These are phyloP conservation scores for Hirsutella rhossiliensis DNA, from an alignment of 2,329 filamentous ascomycete species.

Conservation along the genomic window DNA sequence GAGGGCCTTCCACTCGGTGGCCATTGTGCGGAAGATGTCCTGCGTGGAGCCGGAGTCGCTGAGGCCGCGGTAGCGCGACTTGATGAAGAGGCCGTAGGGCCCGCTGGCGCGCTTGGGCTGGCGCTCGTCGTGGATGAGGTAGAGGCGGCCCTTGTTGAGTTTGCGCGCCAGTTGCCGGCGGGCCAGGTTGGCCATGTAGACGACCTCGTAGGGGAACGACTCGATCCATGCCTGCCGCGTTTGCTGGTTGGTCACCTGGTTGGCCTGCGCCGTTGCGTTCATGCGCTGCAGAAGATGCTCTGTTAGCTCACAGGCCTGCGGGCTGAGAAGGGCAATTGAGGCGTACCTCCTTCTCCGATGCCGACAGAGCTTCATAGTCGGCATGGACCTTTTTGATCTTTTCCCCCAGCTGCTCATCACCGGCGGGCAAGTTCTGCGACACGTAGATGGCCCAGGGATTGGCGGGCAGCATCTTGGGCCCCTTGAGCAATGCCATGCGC, in stretches of 20 bases:
- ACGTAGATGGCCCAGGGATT: constrained; percentile 27
- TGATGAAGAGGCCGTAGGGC: constrained; percentile 25
- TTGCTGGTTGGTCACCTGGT: constrained; percentile 27
- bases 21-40: constrained; percentile 14
- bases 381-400: constrained; percentile 15
- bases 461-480: constrained; percentile 21
- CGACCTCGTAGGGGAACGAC: constrained; percentile 23
- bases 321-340: too few species aligned
- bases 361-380: constrained; percentile 26
- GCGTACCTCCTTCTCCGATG: constrained; percentile 31
- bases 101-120: constrained; percentile 25
- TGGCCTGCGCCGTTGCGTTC: constrained; percentile 19
- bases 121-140: constrained; percentile 32
- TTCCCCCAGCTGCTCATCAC: constrained; percentile 4
- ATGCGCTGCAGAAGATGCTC: constrained; percentile 15
- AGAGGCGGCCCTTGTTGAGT: constrained; percentile 11
- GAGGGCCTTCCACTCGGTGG: constrained; percentile 30
- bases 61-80: constrained; percentile 19
- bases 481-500: constrained; percentile 26
- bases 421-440: constrained; percentile 14
- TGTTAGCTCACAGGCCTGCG: neutral
- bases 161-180: constrained; percentile 29
- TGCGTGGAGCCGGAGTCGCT: constrained; percentile 10
- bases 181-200: constrained; percentile 34
- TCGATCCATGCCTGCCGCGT: constrained; percentile 36